Evolutionary conservation across 176 grass and related monocot genomes (phyloP).

Genomic region (Hordeum marinum): DNA sequence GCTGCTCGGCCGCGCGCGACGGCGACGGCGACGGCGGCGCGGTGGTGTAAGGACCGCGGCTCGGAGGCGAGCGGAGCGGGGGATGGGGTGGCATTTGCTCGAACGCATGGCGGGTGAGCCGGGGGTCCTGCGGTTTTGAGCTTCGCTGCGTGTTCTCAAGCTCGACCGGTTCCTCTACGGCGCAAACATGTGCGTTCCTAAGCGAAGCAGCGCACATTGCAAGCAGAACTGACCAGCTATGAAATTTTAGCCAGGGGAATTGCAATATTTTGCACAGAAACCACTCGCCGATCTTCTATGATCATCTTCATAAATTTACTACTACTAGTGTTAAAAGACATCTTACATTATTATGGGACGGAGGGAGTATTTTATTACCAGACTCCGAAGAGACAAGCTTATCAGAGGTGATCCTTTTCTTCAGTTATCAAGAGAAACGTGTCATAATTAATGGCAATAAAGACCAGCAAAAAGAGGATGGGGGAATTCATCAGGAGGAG

Average conservation of each 20-base stretch:
- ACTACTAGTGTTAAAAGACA: too few species aligned
- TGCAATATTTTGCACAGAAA: not conserved
- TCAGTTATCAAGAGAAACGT: not conserved
- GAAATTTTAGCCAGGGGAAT: not conserved
- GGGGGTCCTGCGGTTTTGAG: not conserved
- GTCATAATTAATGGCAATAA: not conserved
- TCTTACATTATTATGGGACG: too few species aligned
- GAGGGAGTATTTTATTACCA: too few species aligned
- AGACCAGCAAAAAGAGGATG: not conserved
- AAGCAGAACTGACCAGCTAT: not conserved
- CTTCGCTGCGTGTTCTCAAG: not conserved
- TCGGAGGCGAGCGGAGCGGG: not conserved
- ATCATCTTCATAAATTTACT: not conserved
- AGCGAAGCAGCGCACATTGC: not conserved
- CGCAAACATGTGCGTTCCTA: not conserved
- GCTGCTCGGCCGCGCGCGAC: slow-evolving; percentile 41
- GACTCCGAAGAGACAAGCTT: not conserved
- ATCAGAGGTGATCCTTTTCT: too few species aligned
- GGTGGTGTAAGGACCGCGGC: not conserved
- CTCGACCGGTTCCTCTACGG: not conserved
- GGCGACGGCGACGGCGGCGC: not conserved
- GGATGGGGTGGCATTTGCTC: slow-evolving; percentile 15
- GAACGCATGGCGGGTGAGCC: not conserved
- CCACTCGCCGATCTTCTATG: not conserved
- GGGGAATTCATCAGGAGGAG: not conserved